Evolutionary conservation across 1,284 basidiomycete genomes (phyloP).

Genomic region (Taiwanofungus camphoratus): DNA sequence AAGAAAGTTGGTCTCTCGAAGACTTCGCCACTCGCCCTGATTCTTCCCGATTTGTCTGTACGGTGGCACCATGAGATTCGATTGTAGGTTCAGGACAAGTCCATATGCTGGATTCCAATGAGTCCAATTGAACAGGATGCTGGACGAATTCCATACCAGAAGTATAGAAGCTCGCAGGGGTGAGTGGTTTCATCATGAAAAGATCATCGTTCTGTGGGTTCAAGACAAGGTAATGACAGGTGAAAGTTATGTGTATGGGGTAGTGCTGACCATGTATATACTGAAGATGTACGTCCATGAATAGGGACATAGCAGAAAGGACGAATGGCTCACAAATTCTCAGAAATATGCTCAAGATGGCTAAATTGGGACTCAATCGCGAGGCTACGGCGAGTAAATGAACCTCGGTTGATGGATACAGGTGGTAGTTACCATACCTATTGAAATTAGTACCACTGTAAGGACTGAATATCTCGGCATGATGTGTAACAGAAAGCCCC

Average conservation of each 20-base stretch:
- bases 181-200: conserved; percentile 23
- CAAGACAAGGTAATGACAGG: background rate
- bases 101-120: conserved; percentile 21
- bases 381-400: no score
- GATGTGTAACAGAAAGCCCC: conserved; percentile 22
- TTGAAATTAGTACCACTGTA: conserved; percentile 25
- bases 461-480: conserved; percentile 23
- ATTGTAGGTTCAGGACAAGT: conserved; percentile 26
- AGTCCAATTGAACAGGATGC: background rate
- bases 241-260: background rate
- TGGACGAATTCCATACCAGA: conserved; percentile 12
- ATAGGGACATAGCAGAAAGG: background rate
- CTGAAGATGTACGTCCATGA: conserved; percentile 8
- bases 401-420: background rate
- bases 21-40: conserved; percentile 30
- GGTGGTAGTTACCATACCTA: conserved; percentile 18
- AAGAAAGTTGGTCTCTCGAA: conserved; percentile 24
- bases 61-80: conserved; percentile 21
- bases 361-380: conserved; percentile 26
- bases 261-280: conserved; percentile 23
- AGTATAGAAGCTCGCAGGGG: conserved; percentile 24
- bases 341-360: conserved; percentile 21
- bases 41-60: conserved; percentile 16
- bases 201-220: conserved; percentile 25
- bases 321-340: conserved; percentile 10